phyloP scores from a whole-genome alignment of 2,329 filamentous ascomycete genomes.

The Bipolaris gigantea region DNA sequence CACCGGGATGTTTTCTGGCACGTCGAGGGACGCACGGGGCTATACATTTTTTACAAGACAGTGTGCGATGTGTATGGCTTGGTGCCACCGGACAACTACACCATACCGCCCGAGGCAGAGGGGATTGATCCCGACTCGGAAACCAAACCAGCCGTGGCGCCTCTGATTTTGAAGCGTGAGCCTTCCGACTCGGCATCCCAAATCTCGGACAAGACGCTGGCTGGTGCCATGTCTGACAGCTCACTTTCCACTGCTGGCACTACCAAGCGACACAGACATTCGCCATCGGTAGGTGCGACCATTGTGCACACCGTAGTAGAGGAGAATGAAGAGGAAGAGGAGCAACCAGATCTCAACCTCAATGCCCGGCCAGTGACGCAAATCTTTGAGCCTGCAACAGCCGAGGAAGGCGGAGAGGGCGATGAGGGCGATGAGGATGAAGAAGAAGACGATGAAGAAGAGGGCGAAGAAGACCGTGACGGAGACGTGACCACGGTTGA shows the following conservation, averaged over 20 bases:
- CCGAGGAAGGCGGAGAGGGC: conserved; percentile 10
- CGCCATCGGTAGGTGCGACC: conserved; percentile 72
- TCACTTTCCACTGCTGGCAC: conserved; percentile 64
- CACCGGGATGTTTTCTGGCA: conserved; percentile 95
- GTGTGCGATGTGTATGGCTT: conserved; percentile 91
- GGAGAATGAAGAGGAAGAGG: conserved; percentile 72
- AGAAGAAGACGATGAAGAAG: conserved; percentile 15
- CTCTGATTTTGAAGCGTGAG: conserved; percentile 44
- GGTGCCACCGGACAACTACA: conserved; percentile 92
- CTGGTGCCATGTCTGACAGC: conserved; percentile 41
- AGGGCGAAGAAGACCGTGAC: conserved; percentile 3
- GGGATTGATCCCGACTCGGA: conserved; percentile 62
- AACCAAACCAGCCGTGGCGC: conserved; percentile 28
- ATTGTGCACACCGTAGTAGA: conserved; percentile 81
- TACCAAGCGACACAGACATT: conserved; percentile 81
- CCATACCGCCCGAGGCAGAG: conserved; percentile 89
- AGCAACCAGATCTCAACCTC: conserved; percentile 15
- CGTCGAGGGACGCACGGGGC: conserved; percentile 83
- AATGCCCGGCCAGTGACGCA: conserved; percentile 20
- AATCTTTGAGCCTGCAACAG: conserved; percentile 21
- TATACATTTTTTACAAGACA: conserved; percentile 96
- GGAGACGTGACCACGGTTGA: conserved; percentile 4
- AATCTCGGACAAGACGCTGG: conserved; percentile 24
- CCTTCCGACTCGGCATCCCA: conserved; percentile 27
- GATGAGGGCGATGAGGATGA: conserved; percentile 16